A percentile compares a stretch with the other conserved stretches of the same genome.
These are phyloP conservation scores for Botrytis galanthina DNA, from an alignment of 2,329 filamentous ascomycete species.

Conservation along the genomic window DNA sequence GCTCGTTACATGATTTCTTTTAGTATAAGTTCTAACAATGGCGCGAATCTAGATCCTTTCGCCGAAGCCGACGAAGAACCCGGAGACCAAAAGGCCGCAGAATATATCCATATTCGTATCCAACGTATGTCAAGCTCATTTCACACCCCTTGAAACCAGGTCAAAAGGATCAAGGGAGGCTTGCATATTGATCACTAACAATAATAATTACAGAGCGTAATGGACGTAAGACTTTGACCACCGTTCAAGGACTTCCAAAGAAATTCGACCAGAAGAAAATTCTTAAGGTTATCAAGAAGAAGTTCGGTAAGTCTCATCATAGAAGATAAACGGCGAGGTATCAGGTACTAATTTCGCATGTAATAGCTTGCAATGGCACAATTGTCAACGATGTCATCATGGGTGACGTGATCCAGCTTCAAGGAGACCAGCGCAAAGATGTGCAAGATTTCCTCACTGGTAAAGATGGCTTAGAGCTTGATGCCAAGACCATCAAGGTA, in stretches of 20 bases:
- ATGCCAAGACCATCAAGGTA: constrained; percentile 96
- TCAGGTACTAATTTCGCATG: neutral
- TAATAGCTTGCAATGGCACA: constrained; percentile 96
- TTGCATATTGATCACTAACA: constrained; percentile 43
- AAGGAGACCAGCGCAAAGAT: constrained; percentile 99
- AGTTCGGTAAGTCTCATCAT: constrained; percentile 67
- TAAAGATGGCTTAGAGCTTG: constrained; percentile 89
- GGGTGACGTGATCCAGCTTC: constrained; percentile 99
- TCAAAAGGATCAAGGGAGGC: neutral
- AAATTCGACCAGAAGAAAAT: constrained; percentile 99
- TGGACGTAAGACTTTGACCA: constrained; percentile 99
- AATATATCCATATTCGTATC: constrained; percentile 99
- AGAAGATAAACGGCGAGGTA: neutral
- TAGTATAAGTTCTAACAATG: neutral
- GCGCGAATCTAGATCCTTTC: constrained; percentile 82
- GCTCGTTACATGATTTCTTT: neutral
- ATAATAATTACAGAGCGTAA: constrained; percentile 73
- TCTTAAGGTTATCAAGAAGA: constrained; percentile 99
- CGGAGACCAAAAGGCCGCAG: constrained; percentile 89
- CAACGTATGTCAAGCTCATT: constrained; percentile 69
- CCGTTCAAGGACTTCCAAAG: constrained; percentile 96
- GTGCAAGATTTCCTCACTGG: constrained; percentile 96
- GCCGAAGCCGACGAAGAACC: constrained; percentile 99
- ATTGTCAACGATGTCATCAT: constrained; percentile 94
- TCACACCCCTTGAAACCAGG: neutral